These are phyloP conservation scores for Diplodia seriata DNA, from an alignment of 2,329 filamentous ascomycete species.

Conservation along the genomic window DNA sequence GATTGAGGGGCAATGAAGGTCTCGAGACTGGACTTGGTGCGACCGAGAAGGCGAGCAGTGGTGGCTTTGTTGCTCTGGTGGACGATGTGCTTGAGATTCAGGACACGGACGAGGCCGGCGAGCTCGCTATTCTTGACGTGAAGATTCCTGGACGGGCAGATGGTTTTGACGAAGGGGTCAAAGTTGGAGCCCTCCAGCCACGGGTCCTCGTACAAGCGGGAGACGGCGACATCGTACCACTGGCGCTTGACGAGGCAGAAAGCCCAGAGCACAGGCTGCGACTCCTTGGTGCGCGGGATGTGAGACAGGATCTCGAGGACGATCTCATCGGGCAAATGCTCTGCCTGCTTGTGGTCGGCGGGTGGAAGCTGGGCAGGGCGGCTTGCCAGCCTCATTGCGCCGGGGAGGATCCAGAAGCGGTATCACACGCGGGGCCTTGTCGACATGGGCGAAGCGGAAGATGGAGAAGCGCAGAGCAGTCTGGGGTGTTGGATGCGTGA, in stretches of 20 bases:
- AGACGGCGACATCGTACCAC: constrained; percentile 63
- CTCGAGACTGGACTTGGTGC: constrained; percentile 60
- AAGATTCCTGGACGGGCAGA: constrained; percentile 60
- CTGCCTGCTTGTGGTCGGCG: neutral
- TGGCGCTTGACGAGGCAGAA: constrained; percentile 59
- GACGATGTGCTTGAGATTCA: constrained; percentile 63
- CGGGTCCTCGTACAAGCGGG: constrained; percentile 61
- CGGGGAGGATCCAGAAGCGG: neutral
- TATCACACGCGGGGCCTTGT: neutral
- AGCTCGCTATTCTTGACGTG: constrained; percentile 58
- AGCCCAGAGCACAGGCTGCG: constrained; percentile 57
- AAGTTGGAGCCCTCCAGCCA: constrained; percentile 61
- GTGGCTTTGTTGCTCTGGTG: constrained; percentile 65
- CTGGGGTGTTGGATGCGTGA: neutral
- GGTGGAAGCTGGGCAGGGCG: neutral
- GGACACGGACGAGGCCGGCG: constrained; percentile 57
- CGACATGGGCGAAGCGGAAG: neutral
- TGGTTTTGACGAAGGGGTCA: constrained; percentile 59
- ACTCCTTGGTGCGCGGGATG: constrained; percentile 45
- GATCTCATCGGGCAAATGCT: constrained; percentile 63
- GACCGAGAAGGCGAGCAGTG: constrained; percentile 63
- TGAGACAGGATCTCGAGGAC: constrained; percentile 58
- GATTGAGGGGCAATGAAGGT: constrained; percentile 65
- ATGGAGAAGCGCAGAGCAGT: neutral
- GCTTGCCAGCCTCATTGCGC: constrained; percentile 5